These are phyloP conservation scores for Hemileccinum impolitum DNA, from an alignment of 768 basidiomycete species.

Conservation along the genomic window DNA sequence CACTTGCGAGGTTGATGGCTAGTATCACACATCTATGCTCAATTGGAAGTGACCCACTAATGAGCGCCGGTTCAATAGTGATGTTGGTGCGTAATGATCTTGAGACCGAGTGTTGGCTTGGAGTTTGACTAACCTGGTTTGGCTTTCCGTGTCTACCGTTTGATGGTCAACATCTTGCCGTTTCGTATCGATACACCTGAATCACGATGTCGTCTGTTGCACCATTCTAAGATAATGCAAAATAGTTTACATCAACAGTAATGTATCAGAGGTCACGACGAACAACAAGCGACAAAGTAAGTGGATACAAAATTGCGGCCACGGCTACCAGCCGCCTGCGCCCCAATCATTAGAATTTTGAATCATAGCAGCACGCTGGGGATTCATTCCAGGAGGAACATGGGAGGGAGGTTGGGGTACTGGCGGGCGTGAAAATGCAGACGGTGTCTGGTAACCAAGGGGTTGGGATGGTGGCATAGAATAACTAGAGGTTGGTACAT, in stretches of 20 bases:
- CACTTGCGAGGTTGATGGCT: conserved; percentile 27
- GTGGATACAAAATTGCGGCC: conserved; percentile 12
- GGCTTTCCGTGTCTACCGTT: no score
- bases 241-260: conserved; percentile 28
- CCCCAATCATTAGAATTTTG: conserved; percentile 45
- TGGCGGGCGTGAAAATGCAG: conserved; percentile 38
- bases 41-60: neutral
- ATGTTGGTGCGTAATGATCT: neutral
- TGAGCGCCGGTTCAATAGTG: neutral
- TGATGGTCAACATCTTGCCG: neutral
- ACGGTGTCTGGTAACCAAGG: conserved; percentile 40
- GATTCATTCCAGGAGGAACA: conserved; percentile 61
- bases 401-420: conserved; percentile 41
- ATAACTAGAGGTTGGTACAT: conserved; percentile 26
- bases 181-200: neutral
- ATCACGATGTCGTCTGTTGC: conserved; percentile 12
- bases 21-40: neutral
- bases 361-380: conserved; percentile 63
- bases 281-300: conserved; percentile 17
- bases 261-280: conserved; percentile 15
- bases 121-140: no score
- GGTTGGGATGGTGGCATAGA: conserved; percentile 32
- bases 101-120: neutral
- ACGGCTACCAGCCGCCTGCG: conserved; percentile 30
- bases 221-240: conserved; percentile 21